A percentile compares a stretch with the other conserved stretches of the same genome.
These are phyloP conservation scores for Lipomyces yamanashiensis DNA, from an alignment of 805 yeast genomes.

Conservation along the genomic window DNA sequence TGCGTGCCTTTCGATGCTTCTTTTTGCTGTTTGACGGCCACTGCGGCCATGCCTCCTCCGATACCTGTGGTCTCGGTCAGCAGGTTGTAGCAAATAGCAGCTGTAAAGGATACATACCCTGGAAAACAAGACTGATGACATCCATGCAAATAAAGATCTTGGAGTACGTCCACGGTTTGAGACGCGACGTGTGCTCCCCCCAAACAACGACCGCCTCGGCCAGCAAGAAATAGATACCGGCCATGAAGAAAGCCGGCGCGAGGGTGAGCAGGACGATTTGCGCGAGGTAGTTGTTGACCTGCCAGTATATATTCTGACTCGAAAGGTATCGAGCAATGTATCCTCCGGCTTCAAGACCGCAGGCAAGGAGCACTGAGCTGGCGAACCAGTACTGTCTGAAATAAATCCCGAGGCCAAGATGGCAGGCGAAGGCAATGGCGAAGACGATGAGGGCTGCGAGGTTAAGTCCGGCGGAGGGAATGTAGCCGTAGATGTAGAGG, in stretches of 20 bases:
- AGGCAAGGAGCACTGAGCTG: constrained; percentile 59
- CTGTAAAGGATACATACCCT: constrained; percentile 41
- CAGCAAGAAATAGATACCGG: constrained; percentile 73
- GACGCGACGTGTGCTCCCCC: constrained; percentile 54
- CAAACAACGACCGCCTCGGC: constrained; percentile 69
- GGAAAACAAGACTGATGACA: constrained; percentile 64
- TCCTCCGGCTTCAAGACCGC: constrained; percentile 62
- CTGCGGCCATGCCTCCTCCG: constrained; percentile 77
- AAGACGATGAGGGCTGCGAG: constrained; percentile 60
- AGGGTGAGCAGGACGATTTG: constrained; percentile 73
- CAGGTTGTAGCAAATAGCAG: background rate
- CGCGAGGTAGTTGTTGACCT: constrained; percentile 55
- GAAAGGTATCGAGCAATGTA: constrained; percentile 64
- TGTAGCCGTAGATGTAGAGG: constrained; percentile 28
- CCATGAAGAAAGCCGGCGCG: constrained; percentile 85
- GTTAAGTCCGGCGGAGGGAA: constrained; percentile 64
- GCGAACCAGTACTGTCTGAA: constrained; percentile 71
- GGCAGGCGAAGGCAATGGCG: constrained; percentile 53
- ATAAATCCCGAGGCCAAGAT: constrained; percentile 51
- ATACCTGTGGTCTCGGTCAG: background rate
- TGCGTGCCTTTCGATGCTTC: constrained; percentile 57
- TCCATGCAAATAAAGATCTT: constrained; percentile 70
- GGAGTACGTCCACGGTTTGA: constrained; percentile 65
- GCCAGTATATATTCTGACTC: constrained; percentile 38
- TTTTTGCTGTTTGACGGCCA: constrained; percentile 46